Conservation (phyloP, 2,329 filamentous ascomycete genomes). For the Nigrospora oryzae region DNA sequence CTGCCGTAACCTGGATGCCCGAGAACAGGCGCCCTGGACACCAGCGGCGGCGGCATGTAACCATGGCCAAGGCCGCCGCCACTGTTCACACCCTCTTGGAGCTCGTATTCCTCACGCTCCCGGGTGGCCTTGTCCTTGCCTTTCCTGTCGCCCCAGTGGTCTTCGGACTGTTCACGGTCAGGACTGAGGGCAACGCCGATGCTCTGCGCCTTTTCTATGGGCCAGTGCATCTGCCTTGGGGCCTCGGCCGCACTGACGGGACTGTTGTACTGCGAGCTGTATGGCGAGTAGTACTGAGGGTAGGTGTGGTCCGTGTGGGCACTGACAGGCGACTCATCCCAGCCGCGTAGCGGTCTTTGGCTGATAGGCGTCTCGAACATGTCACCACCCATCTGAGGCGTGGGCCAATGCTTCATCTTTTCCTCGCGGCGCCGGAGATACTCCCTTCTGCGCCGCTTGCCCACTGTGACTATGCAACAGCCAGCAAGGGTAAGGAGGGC, state of each 20-base stretch:
- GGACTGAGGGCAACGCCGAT: constrained; percentile 37
- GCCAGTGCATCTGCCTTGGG: constrained; percentile 25
- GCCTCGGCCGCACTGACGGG: constrained; percentile 38
- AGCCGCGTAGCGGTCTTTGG: constrained; percentile 41
- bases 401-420: constrained; percentile 34
- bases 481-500: constrained; percentile 39
- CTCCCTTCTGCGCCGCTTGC: constrained; percentile 44
- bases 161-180: constrained; percentile 18
- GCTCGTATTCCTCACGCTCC: constrained; percentile 29
- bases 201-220: constrained; percentile 20
- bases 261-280: constrained; percentile 50
- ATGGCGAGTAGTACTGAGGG: constrained; percentile 48
- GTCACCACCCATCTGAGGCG: constrained; percentile 23
- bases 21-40: constrained; percentile 29
- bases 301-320: constrained; percentile 27
- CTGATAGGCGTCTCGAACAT: constrained; percentile 45
- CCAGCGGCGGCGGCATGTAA: constrained; percentile 7
- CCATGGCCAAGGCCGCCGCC: constrained; percentile 13
- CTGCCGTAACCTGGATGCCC: constrained; percentile 38
- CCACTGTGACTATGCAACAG: constrained; percentile 45
- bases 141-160: constrained; percentile 25
- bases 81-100: constrained; percentile 33
- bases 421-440: constrained; percentile 39
- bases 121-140: constrained; percentile 24
- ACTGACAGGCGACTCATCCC: constrained; percentile 45